Percentiles rank a stretch among this genome's conserved stretches.
phyloP scores from a whole-genome alignment of 2,329 filamentous ascomycete genomes.

The Tympanopsis confertula region DNA sequence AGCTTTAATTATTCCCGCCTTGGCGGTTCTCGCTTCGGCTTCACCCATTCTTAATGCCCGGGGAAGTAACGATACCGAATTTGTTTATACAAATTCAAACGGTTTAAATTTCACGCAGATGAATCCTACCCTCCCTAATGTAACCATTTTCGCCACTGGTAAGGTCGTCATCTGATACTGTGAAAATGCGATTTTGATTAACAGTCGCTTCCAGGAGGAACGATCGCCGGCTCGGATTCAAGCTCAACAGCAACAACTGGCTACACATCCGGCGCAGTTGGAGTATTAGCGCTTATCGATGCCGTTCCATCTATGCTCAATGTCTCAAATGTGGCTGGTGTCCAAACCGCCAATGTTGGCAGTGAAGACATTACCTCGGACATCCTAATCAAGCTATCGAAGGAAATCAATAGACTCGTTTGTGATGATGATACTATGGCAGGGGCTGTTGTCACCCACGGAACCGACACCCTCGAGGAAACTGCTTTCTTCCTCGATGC shows the following conservation, averaged over 20 bases:
- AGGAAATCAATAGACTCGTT: slow-evolving; percentile 31
- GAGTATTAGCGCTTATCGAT: slow-evolving; percentile 36
- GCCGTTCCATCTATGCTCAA: slow-evolving; percentile 41
- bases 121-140: slow-evolving; percentile 36
- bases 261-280: slow-evolving; percentile 28
- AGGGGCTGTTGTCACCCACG: slow-evolving; percentile 50
- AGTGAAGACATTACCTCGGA: slow-evolving; percentile 33
- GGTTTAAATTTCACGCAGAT: slow-evolving; percentile 1
- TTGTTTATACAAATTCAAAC: background rate
- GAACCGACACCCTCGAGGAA: slow-evolving; percentile 55
- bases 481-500: slow-evolving; percentile 51
- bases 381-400: slow-evolving; percentile 33
- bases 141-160: slow-evolving; percentile 44
- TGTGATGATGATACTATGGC: slow-evolving; percentile 26
- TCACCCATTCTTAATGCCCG: background rate
- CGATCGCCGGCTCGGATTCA: slow-evolving; percentile 40
- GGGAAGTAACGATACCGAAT: background rate
- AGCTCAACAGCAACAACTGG: slow-evolving; percentile 32
- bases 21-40: background rate
- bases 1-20: too few relatives aligned
- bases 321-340: slow-evolving; percentile 39
- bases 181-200: too few relatives aligned
- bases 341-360: slow-evolving; percentile 37
- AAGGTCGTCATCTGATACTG: too few relatives aligned
- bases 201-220: too few relatives aligned